Evolutionary conservation across 1,284 basidiomycete species (phyloP), one percentile per base, ranked within the genome.

Genomic region (Cystobasidiaceae sp.): DNA sequence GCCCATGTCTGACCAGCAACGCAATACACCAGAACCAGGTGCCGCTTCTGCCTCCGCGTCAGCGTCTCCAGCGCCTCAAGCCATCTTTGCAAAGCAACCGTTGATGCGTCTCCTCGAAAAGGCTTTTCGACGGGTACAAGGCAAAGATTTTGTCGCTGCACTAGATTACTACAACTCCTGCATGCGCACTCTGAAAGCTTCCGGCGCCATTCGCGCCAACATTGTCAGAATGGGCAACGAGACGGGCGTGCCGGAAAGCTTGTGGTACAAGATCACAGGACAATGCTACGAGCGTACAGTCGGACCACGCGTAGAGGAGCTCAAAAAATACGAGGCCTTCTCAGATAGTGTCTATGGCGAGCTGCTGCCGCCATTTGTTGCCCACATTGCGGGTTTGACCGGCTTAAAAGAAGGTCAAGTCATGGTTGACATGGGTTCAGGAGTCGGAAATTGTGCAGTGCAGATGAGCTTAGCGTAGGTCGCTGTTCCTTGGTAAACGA

Each of bases 201-300:
- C 72, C 3, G 79, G 78, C 0, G 62, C 71, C 0, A 68, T 82
- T 45, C 54, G 66, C 2, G 64, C 54, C 25, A 77, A 77, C 27
- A 72, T 79, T 4, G 23, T 41, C 3, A n/a, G 23, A 4, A 72
- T 78, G 67, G 61, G 61, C 30, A 39, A 25, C 8, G 41, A 43
- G 13, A 58, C 67, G 21, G 74, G 74, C 15, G 70, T 77, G 19
- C 72, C 72, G 0, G 74, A 76, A 60, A 71, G 71, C 13, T 70
- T 82, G 2, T 84, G 82, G 82, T 74, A 77, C 25, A 72, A 78
- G 55, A 76, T 83, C 11, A 77, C 80, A 62, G 80, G 80, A 23
- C 80, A 82, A 74, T 77, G 79, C 19, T 84, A 84, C 67, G 79
- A 82, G 32, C 75, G 82, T 8, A 76, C 79, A 0, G 81, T 83